Conservation (phyloP, 768 basidiomycete genomes). For the Thelephora ganbajun region DNA sequence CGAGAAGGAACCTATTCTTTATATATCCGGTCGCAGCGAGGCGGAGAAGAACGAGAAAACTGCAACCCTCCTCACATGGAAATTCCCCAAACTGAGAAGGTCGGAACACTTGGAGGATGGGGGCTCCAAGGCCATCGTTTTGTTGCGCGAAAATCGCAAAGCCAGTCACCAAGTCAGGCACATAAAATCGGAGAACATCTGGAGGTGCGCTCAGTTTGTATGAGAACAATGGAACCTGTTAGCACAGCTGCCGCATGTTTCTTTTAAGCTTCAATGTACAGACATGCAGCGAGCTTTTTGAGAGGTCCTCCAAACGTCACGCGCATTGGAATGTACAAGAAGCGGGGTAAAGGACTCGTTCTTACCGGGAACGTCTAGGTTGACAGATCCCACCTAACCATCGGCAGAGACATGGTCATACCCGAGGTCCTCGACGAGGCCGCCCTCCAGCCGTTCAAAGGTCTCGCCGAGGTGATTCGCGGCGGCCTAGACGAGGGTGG, state of each 20-base stretch:
- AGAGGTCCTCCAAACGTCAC: constrained; percentile 62
- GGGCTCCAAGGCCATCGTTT: constrained; percentile 34
- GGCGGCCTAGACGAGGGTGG: constrained; percentile 12
- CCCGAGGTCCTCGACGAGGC: constrained; percentile 30
- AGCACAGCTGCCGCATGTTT: too few species aligned
- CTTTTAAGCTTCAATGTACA: constrained; percentile 87
- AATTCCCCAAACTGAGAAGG: constrained; percentile 43
- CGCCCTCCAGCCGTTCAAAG: constrained; percentile 33
- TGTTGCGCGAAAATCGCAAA: constrained; percentile 31
- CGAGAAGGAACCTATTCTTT: constrained; percentile 3
- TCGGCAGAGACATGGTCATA: constrained; percentile 61
- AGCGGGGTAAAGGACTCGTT: constrained; percentile 69
- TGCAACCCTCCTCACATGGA: constrained; percentile 47
- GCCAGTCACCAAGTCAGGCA: constrained; percentile 42
- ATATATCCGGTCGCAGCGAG: constrained; percentile 39
- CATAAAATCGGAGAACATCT: constrained; percentile 20
- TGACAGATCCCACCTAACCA: constrained; percentile 39
- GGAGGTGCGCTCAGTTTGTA: too few species aligned
- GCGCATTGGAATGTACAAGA: constrained; percentile 52
- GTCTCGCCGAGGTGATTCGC: constrained; percentile 38
- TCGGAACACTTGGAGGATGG: constrained; percentile 58
- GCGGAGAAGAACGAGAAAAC: constrained; percentile 58
- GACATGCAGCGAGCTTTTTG: constrained; percentile 50
- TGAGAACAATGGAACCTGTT: too few species aligned
- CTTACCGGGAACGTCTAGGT: constrained; percentile 81